Evolutionary conservation across 2,329 filamentous ascomycete species (phyloP).

Genomic region (Parastagonospora avenae): DNA sequence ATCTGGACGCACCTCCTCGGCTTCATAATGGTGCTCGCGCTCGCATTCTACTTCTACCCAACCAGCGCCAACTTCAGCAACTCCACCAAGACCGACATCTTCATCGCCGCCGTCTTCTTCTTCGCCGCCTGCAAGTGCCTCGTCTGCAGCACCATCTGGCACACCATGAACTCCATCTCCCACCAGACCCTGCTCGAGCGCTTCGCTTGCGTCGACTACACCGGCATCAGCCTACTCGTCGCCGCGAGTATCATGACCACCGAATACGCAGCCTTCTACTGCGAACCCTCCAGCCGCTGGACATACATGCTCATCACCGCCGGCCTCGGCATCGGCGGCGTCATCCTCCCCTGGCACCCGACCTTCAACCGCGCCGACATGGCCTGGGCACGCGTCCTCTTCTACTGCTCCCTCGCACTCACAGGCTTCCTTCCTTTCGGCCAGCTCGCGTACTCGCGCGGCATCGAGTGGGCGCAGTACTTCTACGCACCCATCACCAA

Average conservation of each 20-base stretch:
- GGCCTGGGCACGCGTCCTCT: conserved; percentile 89
- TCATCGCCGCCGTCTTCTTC: conserved; percentile 94
- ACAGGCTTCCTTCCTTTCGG: conserved; percentile 89
- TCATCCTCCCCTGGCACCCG: conserved; percentile 94
- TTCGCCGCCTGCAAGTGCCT: conserved; percentile 94
- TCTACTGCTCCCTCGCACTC: conserved; percentile 84
- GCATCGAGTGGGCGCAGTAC: conserved; percentile 77
- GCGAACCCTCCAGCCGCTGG: conserved; percentile 86
- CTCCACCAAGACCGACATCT: conserved; percentile 84
- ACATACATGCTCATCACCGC: conserved; percentile 84
- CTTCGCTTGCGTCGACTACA: conserved; percentile 98
- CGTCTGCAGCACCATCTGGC: conserved; percentile 94
- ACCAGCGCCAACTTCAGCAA: conserved; percentile 82
- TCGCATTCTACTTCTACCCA: conserved; percentile 97
- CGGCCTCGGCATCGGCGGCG: conserved; percentile 79
- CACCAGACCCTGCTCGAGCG: conserved; percentile 88
- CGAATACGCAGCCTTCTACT: conserved; percentile 98
- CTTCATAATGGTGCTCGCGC: conserved; percentile 80
- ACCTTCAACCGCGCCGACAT: conserved; percentile 91
- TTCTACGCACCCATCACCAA: conserved; percentile 91
- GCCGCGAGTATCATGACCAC: conserved; percentile 97
- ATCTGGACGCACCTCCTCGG: conserved; percentile 97
- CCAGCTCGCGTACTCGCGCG: conserved; percentile 79
- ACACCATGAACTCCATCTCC: conserved; percentile 97
- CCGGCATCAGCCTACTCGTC: conserved; percentile 92